Evolutionary conservation across 495 filamentous ascomycete species (phyloP).

Genomic region (Rhypophila decipiens): DNA sequence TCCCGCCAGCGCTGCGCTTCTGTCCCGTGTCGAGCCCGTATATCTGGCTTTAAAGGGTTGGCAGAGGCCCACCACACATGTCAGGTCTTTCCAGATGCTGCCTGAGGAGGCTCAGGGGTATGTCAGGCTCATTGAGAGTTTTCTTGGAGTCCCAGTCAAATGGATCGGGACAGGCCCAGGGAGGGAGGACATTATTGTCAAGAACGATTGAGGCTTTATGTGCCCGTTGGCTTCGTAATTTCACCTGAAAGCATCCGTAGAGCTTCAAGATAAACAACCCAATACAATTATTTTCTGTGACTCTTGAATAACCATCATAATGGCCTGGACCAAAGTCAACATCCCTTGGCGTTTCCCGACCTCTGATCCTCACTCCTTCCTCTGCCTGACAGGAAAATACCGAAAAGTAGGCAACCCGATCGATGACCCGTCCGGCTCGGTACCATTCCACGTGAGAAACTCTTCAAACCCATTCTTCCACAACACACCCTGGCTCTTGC

Average conservation of each 20-base stretch:
- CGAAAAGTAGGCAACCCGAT: conserved; percentile 17
- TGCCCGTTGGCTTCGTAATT: too few relatives aligned
- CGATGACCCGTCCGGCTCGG: conserved; percentile 11
- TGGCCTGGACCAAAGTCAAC: neutral
- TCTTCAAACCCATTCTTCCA: conserved; percentile 34
- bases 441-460: conserved; percentile 15
- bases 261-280: too few relatives aligned
- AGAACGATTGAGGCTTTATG: too few relatives aligned
- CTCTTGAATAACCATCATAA: too few relatives aligned
- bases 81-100: neutral
- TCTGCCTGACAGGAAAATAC: conserved; percentile 7
- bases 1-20: neutral
- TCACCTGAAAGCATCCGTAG: too few relatives aligned
- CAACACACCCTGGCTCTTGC: conserved; percentile 30
- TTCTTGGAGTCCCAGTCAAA: neutral
- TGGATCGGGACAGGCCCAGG: neutral
- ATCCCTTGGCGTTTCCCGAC: neutral
- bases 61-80: neutral
- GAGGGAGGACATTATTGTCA: neutral
- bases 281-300: too few relatives aligned
- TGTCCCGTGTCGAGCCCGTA: neutral
- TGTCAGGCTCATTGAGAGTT: neutral
- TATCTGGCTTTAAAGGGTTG: neutral
- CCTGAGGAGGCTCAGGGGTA: neutral
- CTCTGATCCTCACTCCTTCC: neutral